A percentile compares a stretch with the other conserved stretches of the same genome.
Evolutionary conservation across 352 stramenopile genomes (phyloP).

Genomic region (Blastocystis sp.): DNA sequence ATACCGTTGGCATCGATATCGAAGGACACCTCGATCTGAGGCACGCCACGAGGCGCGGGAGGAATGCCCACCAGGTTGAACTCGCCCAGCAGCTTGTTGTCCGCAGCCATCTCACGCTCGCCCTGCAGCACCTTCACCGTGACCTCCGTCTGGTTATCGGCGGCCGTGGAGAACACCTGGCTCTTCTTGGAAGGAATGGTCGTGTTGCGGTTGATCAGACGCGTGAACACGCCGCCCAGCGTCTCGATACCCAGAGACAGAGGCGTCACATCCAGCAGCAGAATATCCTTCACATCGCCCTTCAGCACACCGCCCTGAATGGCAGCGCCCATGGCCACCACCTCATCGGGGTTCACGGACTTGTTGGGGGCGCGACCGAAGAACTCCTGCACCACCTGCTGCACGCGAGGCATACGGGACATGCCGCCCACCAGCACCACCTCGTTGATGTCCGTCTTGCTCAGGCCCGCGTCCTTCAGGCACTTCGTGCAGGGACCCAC

Average conservation of each 20-base stretch:
- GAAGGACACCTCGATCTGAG: constrained; percentile 95
- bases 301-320: constrained; percentile 92
- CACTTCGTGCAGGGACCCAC: constrained; percentile 88
- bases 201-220: constrained; percentile 93
- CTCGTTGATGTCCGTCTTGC: constrained; percentile 89
- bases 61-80: constrained; percentile 95
- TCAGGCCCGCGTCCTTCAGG: constrained; percentile 79
- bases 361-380: constrained; percentile 91
- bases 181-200: constrained; percentile 97
- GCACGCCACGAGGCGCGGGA: constrained; percentile 87
- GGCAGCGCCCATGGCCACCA: constrained; percentile 93
- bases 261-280: constrained; percentile 94
- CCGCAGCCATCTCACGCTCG: constrained; percentile 91
- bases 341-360: constrained; percentile 95
- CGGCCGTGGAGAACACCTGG: constrained; percentile 92
- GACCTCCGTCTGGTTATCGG: constrained; percentile 93
- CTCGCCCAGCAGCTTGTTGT: constrained; percentile 94
- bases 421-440: too few relatives aligned
- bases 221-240: constrained; percentile 93
- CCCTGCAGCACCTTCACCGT: constrained; percentile 95
- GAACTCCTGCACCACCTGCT: constrained; percentile 89
- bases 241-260: too few relatives aligned
- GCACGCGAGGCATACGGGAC: constrained; percentile 94
- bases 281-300: constrained; percentile 94
- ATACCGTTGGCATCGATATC: too few relatives aligned